Evolutionary conservation across 768 basidiomycete species (phyloP).

Genomic region (Mycena chlorophos): DNA sequence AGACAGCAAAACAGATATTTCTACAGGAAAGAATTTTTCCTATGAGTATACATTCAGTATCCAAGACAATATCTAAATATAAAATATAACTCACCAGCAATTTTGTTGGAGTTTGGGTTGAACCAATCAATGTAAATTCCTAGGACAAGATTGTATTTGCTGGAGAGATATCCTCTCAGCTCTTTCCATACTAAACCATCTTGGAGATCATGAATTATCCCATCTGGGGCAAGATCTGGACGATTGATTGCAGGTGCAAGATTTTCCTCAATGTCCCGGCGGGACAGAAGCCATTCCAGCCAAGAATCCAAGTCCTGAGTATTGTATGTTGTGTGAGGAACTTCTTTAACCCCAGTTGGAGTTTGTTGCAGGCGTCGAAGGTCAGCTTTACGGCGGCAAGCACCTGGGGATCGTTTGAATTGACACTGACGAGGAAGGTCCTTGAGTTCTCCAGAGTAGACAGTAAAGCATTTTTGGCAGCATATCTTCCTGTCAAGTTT

Average conservation of each 20-base stretch:
- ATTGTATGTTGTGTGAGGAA: background rate
- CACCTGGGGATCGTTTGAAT: background rate
- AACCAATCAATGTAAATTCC: slow-evolving; percentile 29
- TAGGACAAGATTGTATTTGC: slow-evolving; percentile 21
- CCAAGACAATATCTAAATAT: slow-evolving; percentile 3
- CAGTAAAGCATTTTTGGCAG: slow-evolving; percentile 4
- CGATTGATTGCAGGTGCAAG: background rate
- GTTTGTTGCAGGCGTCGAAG: background rate
- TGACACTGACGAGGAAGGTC: background rate
- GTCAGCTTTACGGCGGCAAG: background rate
- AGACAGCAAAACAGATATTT: slow-evolving; percentile 25
- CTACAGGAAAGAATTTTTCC: slow-evolving; percentile 20
- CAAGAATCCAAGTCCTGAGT: slow-evolving; percentile 10
- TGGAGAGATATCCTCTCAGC: background rate
- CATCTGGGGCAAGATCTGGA: background rate
- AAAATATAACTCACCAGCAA: slow-evolving; percentile 22
- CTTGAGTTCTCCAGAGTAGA: background rate
- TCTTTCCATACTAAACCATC: slow-evolving; percentile 19
- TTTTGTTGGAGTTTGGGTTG: slow-evolving; percentile 25
- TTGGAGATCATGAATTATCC: slow-evolving; percentile 7
- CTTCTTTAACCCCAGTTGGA: background rate
- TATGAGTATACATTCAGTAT: background rate
- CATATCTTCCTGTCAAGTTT: slow-evolving; percentile 1
- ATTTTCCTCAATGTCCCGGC: slow-evolving; percentile 2
- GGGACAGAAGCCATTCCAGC: slow-evolving; percentile 10